Conservation (phyloP, 73 alveolate genomes). For the Symbiodinium pilosum region DNA sequence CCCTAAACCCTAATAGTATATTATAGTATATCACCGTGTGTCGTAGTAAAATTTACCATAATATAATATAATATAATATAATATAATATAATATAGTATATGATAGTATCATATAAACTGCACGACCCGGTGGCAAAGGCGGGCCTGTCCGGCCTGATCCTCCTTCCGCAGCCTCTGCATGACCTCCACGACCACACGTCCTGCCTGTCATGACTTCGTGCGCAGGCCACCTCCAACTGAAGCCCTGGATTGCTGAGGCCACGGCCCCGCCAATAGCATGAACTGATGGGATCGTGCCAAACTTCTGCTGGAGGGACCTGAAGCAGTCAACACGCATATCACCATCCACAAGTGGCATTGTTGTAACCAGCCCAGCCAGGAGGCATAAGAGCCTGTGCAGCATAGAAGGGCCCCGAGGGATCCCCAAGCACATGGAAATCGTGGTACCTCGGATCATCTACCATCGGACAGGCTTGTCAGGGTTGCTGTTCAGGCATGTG, state of each 20-base stretch:
- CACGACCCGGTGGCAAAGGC: background rate
- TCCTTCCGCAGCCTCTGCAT: conserved; percentile 68
- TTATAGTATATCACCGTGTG: no score
- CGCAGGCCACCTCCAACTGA: background rate
- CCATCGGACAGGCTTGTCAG: background rate
- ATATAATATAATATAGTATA: no score
- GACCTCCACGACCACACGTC: conserved; percentile 43
- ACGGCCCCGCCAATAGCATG: conserved; percentile 47
- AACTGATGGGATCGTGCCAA: conserved; percentile 81
- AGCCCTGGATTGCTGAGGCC: background rate
- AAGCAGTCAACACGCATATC: no score
- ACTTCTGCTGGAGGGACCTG: conserved; percentile 74
- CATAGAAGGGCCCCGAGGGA: conserved; percentile 74
- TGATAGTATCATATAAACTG: no score
- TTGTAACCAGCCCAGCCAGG: background rate
- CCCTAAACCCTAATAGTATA: no score
- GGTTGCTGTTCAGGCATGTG: no score
- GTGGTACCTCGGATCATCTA: background rate
- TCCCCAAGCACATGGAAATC: conserved; percentile 43
- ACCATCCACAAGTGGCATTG: background rate
- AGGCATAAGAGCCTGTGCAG: conserved; percentile 56
- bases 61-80: no score
- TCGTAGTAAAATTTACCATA: no score
- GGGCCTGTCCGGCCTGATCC: conserved; percentile 37
- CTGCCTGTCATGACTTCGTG: conserved; percentile 18